Evolutionary conservation across 371 early-diverging fungal genomes (phyloP).

Genomic region (Mortierella sp.): DNA sequence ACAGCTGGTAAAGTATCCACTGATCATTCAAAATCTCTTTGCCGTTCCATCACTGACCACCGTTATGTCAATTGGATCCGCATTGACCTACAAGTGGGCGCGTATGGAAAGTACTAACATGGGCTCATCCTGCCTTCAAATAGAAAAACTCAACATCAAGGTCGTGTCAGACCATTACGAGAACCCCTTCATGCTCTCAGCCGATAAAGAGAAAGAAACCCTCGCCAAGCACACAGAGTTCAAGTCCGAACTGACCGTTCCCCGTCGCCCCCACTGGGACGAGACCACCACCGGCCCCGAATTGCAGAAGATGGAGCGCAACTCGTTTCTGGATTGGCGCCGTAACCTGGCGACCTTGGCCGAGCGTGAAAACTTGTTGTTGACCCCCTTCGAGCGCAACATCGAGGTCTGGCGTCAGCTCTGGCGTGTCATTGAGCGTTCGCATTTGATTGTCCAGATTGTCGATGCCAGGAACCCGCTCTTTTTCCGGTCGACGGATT

Average conservation of each 20-base stretch:
- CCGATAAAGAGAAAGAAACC: constrained; percentile 82
- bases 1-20: constrained; percentile 79
- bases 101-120: neutral
- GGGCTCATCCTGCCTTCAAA: neutral
- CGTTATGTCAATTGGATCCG: neutral
- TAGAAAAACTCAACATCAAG: constrained; percentile 89
- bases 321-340: constrained; percentile 94
- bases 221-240: constrained; percentile 84
- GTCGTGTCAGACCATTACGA: constrained; percentile 82
- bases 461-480: constrained; percentile 99
- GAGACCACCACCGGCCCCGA: constrained; percentile 84
- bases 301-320: constrained; percentile 87
- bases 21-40: neutral
- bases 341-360: constrained; percentile 83
- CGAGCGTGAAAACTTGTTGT: constrained; percentile 89
- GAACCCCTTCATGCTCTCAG: constrained; percentile 87
- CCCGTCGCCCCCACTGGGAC: constrained; percentile 94
- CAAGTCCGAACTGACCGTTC: constrained; percentile 81
- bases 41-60: neutral
- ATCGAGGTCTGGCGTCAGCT: constrained; percentile 99
- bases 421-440: constrained; percentile 99
- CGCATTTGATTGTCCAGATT: constrained; percentile 98
- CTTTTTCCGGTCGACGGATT: constrained; percentile 94
- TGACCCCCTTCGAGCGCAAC: constrained; percentile 99
- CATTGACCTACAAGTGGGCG: neutral